A percentile compares a stretch with the other conserved stretches of the same genome.
Conservation (phyloP, 2,329 filamentous ascomycete species). For the Hypoxylon sp. region DNA sequence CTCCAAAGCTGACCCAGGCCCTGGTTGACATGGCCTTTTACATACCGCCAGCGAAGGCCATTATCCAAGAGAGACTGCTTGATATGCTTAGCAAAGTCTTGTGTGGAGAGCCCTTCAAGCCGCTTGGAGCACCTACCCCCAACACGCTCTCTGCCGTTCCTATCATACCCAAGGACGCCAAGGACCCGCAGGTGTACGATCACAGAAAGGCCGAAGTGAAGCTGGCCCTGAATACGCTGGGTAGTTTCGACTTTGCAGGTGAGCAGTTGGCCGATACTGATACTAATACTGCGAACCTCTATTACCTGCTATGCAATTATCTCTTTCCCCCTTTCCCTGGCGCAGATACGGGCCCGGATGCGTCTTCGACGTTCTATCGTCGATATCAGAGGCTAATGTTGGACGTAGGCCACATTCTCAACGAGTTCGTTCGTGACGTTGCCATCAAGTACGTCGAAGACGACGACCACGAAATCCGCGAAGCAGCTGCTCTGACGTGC, state of each 20-base stretch:
- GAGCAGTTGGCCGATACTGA: conserved; percentile 23
- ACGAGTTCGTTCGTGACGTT: conserved; percentile 98
- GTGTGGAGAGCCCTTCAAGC: conserved; percentile 90
- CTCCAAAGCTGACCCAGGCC: conserved; percentile 91
- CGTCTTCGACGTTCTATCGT: background rate
- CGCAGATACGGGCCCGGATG: background rate
- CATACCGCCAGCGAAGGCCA: conserved; percentile 90
- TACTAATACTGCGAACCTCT: background rate
- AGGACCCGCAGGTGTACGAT: conserved; percentile 83
- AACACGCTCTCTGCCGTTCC: conserved; percentile 84
- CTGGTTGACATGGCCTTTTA: conserved; percentile 99
- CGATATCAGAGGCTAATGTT: conserved; percentile 26
- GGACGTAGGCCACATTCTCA: conserved; percentile 77
- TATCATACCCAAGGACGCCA: conserved; percentile 85
- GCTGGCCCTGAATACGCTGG: conserved; percentile 89
- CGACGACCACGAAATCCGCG: conserved; percentile 90
- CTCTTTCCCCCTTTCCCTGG: background rate
- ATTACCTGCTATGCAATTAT: background rate
- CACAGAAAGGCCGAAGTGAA: conserved; percentile 87
- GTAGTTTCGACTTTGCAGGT: conserved; percentile 94
- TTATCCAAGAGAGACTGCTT: conserved; percentile 90
- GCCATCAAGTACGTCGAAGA: conserved; percentile 98
- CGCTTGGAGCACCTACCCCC: conserved; percentile 84
- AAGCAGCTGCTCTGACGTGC: conserved; percentile 93
- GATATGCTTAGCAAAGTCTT: conserved; percentile 95